Evolutionary conservation across 208 protist genomes (phyloP), one percentile per base, ranked within the genome.

Genomic region (Porcisia deanei): DNA sequence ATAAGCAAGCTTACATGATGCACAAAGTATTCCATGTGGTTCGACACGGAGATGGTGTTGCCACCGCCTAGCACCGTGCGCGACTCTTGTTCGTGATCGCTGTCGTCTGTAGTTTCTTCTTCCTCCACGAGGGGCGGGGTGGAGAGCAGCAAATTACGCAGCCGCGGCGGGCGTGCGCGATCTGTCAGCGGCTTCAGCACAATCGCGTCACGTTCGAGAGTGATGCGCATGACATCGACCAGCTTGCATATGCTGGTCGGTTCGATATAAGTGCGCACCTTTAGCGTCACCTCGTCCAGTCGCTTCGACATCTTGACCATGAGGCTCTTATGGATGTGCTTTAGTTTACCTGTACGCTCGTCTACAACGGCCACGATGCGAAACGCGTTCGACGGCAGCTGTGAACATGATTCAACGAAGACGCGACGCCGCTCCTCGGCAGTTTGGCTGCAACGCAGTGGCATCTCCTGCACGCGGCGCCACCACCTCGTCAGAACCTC

Each of bases 11-110:
- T 88, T 59, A 95, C 83, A 52, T 91, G 93, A 65, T 93, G 86
- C 5, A 94, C 85, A 68, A 95, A 91, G 78, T 89, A 93, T 75
- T 95, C 93, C 89, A 96, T 96, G 75, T 94, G 89, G 39, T 94
- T 83, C 25, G 91, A 86, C 18, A 95, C 90, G 41, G 91, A 94
- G 57, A 87, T 92, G 60, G 85, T 89, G 82, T 94, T 91, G 68
- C 88, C 86, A 22, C 87, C 84, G 49, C 83, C 88, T 1, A 88
- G 70, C 39, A 88, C 85, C 9, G 82, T 90, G 58, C 91, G 88
- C 52, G 88, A 83, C 57, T 95, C 91, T 14, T 84, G 81, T 74
- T 97, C 93, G 43, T 86, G 45, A 70, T 97, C 93, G 75, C 93
- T 97, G 22, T 90, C 88, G 79, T 95, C 91, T 2, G 91, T 95